Evolutionary conservation across 495 filamentous ascomycete species (phyloP), one percentile per base, ranked within the genome.

Genomic region (Umbilicaria muhlenbergii): DNA sequence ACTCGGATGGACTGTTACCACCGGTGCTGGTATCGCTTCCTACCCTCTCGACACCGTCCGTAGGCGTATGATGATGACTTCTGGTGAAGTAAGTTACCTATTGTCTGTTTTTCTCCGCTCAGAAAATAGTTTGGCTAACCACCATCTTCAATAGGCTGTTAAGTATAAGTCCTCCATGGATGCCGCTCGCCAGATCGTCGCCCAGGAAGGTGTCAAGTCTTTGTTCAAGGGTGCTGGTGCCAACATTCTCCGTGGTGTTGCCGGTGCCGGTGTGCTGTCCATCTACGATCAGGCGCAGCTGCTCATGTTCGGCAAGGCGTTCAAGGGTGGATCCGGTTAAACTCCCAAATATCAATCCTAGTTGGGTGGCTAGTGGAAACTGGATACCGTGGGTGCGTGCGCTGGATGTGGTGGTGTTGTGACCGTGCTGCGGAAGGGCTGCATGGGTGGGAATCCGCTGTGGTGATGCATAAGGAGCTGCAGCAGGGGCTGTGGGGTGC

Each of bases 41-140:
- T 98, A 98, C 74, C 91, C 91, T 71, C 84, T 96, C 56, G 91
- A 98, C 67, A 98, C 91, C 60, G 81, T 98, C 74, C 91, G 91
- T 80, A 87, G 91, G 79, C 91, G 91, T 76, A 98, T 98, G 91
- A 98, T 98, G 91, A 98, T 98, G 91, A 95, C 88, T 56, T 82
- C 78, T 53, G 78, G 78, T 66, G 78, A 82, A 68, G 75, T 79
- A 64, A 57, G 74, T 67, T 36, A 16, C 39, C 41, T 18, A 46
- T 42, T 16, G 40, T n/a, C 39, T 12, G 13, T 32, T 35, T 38
- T 15, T 36, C 10, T 36, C 5, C 11, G 24, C 3, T 40, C 15
- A 37, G 11, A 12, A 11, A 1, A n/a, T 38, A 19, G 10, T 24
- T 17, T 32, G 1, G 38, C 49, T 16, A 39, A 31, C 14, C 31